Percentiles rank a stretch among this genome's conserved stretches.
These are phyloP conservation scores for Paecilomyces formosus DNA, from an alignment of 2,329 filamentous ascomycete genomes.

Conservation along the genomic window DNA sequence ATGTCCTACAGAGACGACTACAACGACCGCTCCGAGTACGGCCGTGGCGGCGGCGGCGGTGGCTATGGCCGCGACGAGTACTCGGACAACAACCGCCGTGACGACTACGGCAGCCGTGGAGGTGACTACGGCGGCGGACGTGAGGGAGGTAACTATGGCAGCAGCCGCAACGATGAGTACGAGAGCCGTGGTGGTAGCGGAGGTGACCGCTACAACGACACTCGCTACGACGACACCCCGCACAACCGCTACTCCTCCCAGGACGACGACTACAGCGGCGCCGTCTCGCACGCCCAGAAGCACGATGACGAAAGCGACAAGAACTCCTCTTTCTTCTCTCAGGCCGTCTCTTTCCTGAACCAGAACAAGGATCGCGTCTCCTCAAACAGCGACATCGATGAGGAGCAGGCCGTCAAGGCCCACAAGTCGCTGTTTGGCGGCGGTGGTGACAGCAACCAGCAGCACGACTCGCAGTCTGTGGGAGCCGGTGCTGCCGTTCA, in stretches of 20 bases:
- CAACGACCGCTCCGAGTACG: slow-evolving; percentile 9
- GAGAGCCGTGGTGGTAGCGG: slow-evolving; percentile 5
- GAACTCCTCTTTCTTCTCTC: slow-evolving; percentile 43
- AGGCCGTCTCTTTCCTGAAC: slow-evolving; percentile 47
- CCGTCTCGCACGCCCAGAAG: slow-evolving; percentile 48
- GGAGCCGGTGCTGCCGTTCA: slow-evolving; percentile 40
- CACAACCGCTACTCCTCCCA: slow-evolving; percentile 2
- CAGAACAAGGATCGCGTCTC: slow-evolving; percentile 43
- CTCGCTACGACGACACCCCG: slow-evolving; percentile 11
- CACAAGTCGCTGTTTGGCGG: slow-evolving; percentile 68
- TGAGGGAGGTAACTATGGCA: slow-evolving; percentile 1
- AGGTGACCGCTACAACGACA: slow-evolving; percentile 9
- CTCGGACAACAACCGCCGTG: slow-evolving; percentile 4
- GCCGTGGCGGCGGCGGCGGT: slow-evolving; percentile 10
- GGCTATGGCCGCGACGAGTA: slow-evolving; percentile 7
- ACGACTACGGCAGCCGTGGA: neutral
- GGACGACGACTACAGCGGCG: slow-evolving; percentile 47
- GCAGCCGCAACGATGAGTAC: slow-evolving; percentile 3
- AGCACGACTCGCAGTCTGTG: slow-evolving; percentile 40
- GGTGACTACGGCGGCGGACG: slow-evolving; percentile 2
- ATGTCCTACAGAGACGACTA: slow-evolving; percentile 11
- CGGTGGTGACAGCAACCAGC: slow-evolving; percentile 38
- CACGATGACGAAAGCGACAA: slow-evolving; percentile 44
- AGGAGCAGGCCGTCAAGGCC: slow-evolving; percentile 60
- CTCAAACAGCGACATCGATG: slow-evolving; percentile 49